Evolutionary conservation across 345 rosid species (phyloP).

Genomic region (Eucalyptus decipiens): DNA sequence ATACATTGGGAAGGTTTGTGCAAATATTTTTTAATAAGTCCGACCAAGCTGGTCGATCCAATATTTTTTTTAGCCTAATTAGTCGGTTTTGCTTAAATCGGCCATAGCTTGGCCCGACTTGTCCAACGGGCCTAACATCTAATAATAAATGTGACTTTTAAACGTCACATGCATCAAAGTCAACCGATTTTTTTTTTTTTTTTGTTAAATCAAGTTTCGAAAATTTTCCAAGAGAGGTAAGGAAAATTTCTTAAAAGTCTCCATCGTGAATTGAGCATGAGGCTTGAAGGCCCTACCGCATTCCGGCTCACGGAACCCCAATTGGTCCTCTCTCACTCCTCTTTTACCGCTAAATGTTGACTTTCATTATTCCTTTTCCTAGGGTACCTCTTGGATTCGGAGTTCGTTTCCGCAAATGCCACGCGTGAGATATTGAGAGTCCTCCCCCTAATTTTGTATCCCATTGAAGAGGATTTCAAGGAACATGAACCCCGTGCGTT

Average conservation of each 20-base stretch:
- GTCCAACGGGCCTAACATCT: not conserved
- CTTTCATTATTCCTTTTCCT: not conserved
- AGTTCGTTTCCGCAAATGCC: not conserved
- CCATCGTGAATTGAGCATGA: not conserved
- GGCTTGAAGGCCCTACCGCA: not conserved
- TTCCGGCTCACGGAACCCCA: not conserved
- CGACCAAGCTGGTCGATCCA: not conserved
- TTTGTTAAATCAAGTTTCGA: not conserved
- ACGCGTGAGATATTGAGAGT: not conserved
- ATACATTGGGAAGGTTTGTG: not conserved
- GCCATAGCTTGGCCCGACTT: not conserved
- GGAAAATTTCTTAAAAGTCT: not conserved
- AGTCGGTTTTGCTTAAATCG: not conserved
- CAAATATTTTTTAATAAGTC: not conserved
- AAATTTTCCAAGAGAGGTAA: not conserved
- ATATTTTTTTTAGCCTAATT: not conserved
- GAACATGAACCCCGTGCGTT: not conserved
- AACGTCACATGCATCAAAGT: not conserved
- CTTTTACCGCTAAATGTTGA: not conserved
- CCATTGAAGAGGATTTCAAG: not conserved
- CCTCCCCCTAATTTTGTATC: not conserved
- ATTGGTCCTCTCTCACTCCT: not conserved
- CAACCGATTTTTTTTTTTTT: fast-evolving
- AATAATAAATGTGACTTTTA: not conserved
- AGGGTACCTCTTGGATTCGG: not conserved